These are phyloP conservation scores for Arctium minus DNA, from an alignment of 129 eudicot genomes.

Conservation along the genomic window DNA sequence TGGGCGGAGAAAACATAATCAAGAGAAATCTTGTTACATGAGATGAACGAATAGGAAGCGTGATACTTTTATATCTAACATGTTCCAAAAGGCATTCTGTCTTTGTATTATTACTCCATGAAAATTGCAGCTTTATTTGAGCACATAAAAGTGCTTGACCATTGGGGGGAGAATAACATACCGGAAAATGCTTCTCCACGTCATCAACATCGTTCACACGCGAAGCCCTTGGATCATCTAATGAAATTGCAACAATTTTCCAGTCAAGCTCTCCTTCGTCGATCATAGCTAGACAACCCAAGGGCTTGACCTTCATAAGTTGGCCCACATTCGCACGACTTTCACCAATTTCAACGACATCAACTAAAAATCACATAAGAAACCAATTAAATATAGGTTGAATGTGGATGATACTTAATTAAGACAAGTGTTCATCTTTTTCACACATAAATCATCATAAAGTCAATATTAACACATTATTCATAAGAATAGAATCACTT, in stretches of 20 bases:
- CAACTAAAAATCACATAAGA: conserved; percentile 37
- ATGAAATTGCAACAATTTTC: conserved; percentile 74
- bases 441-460: neutral
- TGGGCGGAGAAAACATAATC: too few relatives aligned
- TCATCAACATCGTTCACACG: conserved; percentile 72
- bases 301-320: conserved; percentile 65
- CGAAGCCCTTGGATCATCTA: conserved; percentile 77
- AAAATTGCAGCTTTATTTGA: too few relatives aligned
- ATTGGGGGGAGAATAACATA: conserved; percentile 15
- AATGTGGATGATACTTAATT: neutral
- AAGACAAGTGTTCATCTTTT: neutral
- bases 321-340: conserved; percentile 51
- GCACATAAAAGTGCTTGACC: neutral
- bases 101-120: neutral
- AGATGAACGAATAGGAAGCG: too few relatives aligned
- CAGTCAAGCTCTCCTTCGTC: conserved; percentile 85
- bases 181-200: conserved; percentile 81
- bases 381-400: neutral
- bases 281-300: conserved; percentile 74
- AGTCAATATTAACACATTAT: neutral
- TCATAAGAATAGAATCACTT: neutral
- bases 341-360: conserved; percentile 82
- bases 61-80: neutral
- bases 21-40: neutral
- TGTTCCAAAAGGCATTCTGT: neutral